phyloP scores from a whole-genome alignment of 129 eudicot species.

The Centaurea solstitialis region DNA sequence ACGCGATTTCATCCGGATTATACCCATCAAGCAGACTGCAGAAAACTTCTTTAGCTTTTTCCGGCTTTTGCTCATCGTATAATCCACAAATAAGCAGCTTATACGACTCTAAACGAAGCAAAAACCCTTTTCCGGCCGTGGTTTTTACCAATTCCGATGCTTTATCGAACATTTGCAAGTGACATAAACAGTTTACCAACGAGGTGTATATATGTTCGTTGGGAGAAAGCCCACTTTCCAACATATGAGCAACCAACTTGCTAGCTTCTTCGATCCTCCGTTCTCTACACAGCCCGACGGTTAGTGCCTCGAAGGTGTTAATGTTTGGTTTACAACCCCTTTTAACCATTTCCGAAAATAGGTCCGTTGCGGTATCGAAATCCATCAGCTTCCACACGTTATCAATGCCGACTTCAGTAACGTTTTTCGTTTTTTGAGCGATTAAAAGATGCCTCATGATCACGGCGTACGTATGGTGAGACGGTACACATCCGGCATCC shows the following conservation, averaged over 20 bases:
- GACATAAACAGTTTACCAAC: constrained; percentile 62
- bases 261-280: constrained; percentile 54
- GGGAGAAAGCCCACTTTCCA: constrained; percentile 45
- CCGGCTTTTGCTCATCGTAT: constrained; percentile 48
- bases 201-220: constrained; percentile 53
- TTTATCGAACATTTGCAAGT: constrained; percentile 53
- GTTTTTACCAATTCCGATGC: constrained; percentile 49
- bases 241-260: constrained; percentile 60
- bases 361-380: constrained; percentile 43
- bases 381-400: constrained; percentile 82
- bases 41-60: constrained; percentile 58
- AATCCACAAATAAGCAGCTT: constrained; percentile 64
- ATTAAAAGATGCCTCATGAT: constrained; percentile 57
- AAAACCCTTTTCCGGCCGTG: constrained; percentile 46
- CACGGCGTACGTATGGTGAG: constrained; percentile 71
- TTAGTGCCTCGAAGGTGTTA: constrained; percentile 53
- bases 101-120: constrained; percentile 53
- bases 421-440: constrained; percentile 28
- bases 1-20: constrained; percentile 81
- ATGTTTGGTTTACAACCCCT: constrained; percentile 54
- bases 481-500: constrained; percentile 62
- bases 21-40: constrained; percentile 61
- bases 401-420: constrained; percentile 34
- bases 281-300: constrained; percentile 67
- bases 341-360: constrained; percentile 61